A percentile compares a stretch with the other conserved stretches of the same genome.
Conservation (phyloP, 148 eudicot genomes). For the Hydrangea macrophylla region DNA sequence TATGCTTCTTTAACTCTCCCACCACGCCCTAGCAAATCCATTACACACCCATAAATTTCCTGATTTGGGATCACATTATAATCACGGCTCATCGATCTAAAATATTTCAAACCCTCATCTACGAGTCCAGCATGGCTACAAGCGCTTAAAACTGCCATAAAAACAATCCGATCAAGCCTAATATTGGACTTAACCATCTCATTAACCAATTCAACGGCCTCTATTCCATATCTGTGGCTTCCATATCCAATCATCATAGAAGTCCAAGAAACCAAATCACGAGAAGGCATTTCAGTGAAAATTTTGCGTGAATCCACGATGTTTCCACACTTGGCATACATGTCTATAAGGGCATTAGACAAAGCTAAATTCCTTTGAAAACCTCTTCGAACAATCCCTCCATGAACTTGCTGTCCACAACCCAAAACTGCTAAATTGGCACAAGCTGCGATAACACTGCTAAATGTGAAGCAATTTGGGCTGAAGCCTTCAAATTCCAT, state of each 20-base stretch:
- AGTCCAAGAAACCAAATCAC: conserved; percentile 81
- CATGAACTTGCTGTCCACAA: conserved; percentile 77
- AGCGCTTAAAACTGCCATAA: conserved; percentile 77
- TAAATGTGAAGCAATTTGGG: conserved; percentile 77
- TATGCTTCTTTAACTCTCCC: conserved; percentile 85
- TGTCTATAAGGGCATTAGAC: conserved; percentile 75
- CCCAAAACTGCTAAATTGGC: conserved; percentile 59
- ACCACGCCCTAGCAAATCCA: conserved; percentile 86
- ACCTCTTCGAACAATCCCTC: conserved; percentile 58
- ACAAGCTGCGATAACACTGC: conserved; percentile 70
- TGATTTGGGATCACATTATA: conserved; percentile 60
- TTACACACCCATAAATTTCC: conserved; percentile 77
- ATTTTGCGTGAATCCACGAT: conserved; percentile 55
- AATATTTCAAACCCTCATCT: conserved; percentile 72
- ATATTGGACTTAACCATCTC: conserved; percentile 57
- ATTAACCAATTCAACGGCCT: conserved; percentile 59
- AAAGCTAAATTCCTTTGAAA: conserved; percentile 51
- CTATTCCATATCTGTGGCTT: conserved; percentile 75
- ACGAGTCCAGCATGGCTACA: conserved; percentile 95
- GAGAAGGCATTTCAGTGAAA: conserved; percentile 46
- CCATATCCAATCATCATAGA: conserved; percentile 93
- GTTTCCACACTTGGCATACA: conserved; percentile 93
- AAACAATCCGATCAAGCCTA: conserved; percentile 66
- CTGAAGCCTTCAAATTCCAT: conserved; percentile 58
- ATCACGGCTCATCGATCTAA: conserved; percentile 51